Conservation (phyloP, 2,329 filamentous ascomycete genomes). For the Ramularia endophylla region DNA sequence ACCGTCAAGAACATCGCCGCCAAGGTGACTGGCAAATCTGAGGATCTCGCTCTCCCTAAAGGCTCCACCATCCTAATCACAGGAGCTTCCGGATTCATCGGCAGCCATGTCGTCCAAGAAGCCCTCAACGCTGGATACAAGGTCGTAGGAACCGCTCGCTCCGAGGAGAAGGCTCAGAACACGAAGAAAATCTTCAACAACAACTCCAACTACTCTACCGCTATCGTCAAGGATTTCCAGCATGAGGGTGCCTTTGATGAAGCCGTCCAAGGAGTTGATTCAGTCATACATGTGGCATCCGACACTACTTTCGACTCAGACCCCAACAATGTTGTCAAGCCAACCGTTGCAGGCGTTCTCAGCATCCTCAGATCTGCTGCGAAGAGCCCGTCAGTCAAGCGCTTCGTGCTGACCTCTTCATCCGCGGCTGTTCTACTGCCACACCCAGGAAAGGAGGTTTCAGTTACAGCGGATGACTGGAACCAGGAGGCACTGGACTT, state of each 20-base stretch:
- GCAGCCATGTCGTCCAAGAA: constrained; percentile 24
- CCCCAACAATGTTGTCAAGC: constrained; percentile 40
- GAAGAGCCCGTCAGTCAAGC: constrained; percentile 36
- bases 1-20: constrained; percentile 9
- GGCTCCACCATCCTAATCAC: constrained; percentile 28
- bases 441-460: constrained; percentile 30
- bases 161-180: constrained; percentile 17
- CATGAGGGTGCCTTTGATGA: constrained; percentile 35
- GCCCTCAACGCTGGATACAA: constrained; percentile 25
- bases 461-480: constrained; percentile 28
- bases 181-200: constrained; percentile 19
- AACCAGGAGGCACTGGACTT: constrained; percentile 26
- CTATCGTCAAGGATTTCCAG: constrained; percentile 18
- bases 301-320: constrained; percentile 36
- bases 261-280: constrained; percentile 37
- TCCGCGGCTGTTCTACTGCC: constrained; percentile 34
- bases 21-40: constrained; percentile 6
- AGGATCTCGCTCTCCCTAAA: constrained; percentile 15
- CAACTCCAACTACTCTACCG: constrained; percentile 17
- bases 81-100: constrained; percentile 27
- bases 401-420: constrained; percentile 41
- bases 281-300: constrained; percentile 43
- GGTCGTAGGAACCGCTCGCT: constrained; percentile 25
- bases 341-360: constrained; percentile 27
- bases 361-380: constrained; percentile 36